Conservation (phyloP, 1,284 basidiomycete genomes). For the Ceratobasidium sp. region DNA sequence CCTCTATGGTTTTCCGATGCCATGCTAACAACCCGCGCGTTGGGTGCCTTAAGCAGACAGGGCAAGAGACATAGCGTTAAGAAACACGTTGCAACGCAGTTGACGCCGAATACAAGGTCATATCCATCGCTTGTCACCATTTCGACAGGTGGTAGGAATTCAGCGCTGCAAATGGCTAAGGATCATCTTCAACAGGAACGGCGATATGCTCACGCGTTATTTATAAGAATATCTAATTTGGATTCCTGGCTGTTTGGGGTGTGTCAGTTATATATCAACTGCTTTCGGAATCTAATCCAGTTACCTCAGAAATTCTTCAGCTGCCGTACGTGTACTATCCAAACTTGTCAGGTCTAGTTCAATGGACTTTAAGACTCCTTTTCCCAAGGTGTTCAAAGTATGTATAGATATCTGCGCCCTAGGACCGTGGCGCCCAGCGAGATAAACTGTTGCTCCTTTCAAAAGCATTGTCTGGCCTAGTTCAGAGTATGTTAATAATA, state of each 20-base stretch:
- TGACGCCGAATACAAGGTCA: conserved; percentile 37
- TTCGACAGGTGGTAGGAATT: conserved; percentile 27
- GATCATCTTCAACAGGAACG: background rate
- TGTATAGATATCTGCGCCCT: conserved; percentile 10
- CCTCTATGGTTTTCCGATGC: conserved; percentile 23
- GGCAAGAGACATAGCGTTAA: conserved; percentile 39
- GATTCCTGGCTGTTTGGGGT: conserved; percentile 14
- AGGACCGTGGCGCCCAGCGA: conserved; percentile 14
- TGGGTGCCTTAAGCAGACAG: conserved; percentile 28
- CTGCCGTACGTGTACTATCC: conserved; percentile 20
- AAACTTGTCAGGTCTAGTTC: conserved; percentile 37
- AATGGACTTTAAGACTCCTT: conserved; percentile 26
- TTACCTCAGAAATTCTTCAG: conserved; percentile 36
- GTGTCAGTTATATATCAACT: background rate
- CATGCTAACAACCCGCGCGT: conserved; percentile 28
- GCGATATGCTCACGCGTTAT: conserved; percentile 20
- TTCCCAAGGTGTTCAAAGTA: conserved; percentile 1
- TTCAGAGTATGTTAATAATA: background rate
- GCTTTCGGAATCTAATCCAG: background rate
- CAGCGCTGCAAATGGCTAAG: conserved; percentile 4
- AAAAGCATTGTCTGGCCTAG: conserved; percentile 10
- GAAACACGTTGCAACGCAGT: conserved; percentile 31
- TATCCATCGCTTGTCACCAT: conserved; percentile 32
- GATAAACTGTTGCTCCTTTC: conserved; percentile 35
- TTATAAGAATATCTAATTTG: conserved; percentile 30